Evolutionary conservation across 2,329 filamentous ascomycete species (phyloP), one percentile per base, ranked within the genome.

Genomic region (Penicillium sp.): DNA sequence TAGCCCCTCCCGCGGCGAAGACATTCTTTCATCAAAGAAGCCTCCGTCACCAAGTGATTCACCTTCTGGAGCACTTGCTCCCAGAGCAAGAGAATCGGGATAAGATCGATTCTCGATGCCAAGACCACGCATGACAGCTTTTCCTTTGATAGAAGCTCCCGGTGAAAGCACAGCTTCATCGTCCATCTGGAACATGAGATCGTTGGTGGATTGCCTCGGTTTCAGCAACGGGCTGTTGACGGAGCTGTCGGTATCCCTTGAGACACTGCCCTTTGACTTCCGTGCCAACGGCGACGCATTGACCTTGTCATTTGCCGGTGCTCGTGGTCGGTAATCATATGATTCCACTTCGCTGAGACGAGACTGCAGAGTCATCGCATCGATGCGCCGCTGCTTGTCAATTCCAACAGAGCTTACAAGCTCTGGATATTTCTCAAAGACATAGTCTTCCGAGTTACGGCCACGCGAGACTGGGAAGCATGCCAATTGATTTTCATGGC

Each of bases 101-200:
- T 69, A 67, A 37, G 72, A 68, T 28, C 63, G 60, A 28, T 44
- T 58, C 22, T 70, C 68, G 13, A 65, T 42, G 51, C 59, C 70
- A 19, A 56, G 10, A 4, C 67, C 68, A 40, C 72, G 72, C 54
- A 73, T 58, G 5, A 65, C 60, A 24, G 65, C 33, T 60, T 76
- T 78, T 4, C 75, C 75, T 68, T 77, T 78, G 2, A 58, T 53
- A 3, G 63, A 57, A 13, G 71, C 67, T 17, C 57, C 61, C 2
- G 75, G 66, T 1, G 73, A 72, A n/a, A 73, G 53, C 6, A 65
- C n/a, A 45, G 61, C 53, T 33, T 93, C 92, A 40, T 96, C 93
- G 61, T 97, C 94, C 93, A 97, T 97, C 67, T 92, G 88, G 73
- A 97, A 97, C 76, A 97, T 96, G 58, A 97, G 83, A 68, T 97